Evolutionary conservation across 495 filamentous ascomycete species (phyloP).

Genomic region (Hyaloscypha variabilis): DNA sequence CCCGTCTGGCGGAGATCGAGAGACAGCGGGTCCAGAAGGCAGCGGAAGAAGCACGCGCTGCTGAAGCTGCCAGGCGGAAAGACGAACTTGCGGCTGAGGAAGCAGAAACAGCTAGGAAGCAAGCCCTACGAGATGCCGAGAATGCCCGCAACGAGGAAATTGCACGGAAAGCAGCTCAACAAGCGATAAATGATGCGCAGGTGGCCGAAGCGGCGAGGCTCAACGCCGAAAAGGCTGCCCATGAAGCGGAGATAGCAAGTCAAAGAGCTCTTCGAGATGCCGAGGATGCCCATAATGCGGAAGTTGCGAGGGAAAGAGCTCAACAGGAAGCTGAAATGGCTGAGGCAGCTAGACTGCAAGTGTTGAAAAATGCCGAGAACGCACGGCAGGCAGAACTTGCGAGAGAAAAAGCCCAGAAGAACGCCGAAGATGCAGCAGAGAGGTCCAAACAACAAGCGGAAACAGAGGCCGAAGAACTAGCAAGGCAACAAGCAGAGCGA

Average conservation of each 20-base stretch:
- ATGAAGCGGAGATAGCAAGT: conserved; percentile 17
- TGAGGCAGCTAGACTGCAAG: conserved; percentile 6
- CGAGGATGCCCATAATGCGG: background rate
- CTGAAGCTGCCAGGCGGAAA: conserved; percentile 9
- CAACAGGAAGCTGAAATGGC: conserved; percentile 5
- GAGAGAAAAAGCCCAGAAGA: conserved; percentile 3
- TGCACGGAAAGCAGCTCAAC: background rate
- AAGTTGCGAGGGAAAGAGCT: background rate
- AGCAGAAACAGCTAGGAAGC: conserved; percentile 5
- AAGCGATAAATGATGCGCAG: conserved; percentile 9
- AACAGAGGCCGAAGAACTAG: conserved; percentile 1
- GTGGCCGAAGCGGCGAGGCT: conserved; percentile 5
- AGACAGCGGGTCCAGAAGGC: background rate
- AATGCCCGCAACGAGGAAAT: background rate
- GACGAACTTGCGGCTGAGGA: conserved; percentile 9
- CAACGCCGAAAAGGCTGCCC: conserved; percentile 5
- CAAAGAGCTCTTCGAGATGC: conserved; percentile 1
- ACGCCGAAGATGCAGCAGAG: conserved; percentile 15
- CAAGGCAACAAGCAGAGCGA: background rate
- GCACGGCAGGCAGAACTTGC: conserved; percentile 3
- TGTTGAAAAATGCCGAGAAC: conserved; percentile 1
- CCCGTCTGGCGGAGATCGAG: background rate
- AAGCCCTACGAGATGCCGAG: background rate
- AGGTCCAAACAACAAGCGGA: conserved; percentile 1
- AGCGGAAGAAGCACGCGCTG: conserved; percentile 8